Conservation (phyloP, 345 rosid genomes). For the Isatis tinctoria region DNA sequence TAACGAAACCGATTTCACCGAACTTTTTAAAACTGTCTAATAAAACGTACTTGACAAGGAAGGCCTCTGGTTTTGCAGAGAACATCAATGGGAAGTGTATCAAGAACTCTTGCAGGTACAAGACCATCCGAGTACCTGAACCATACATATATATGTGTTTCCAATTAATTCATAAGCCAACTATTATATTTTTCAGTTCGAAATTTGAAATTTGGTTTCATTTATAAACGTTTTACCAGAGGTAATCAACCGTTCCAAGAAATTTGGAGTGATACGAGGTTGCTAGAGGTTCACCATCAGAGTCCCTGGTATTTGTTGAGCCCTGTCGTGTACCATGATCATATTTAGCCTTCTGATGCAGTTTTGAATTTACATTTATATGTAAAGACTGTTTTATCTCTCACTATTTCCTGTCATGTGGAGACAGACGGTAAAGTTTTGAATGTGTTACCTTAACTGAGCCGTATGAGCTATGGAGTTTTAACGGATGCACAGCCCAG, state of each 20-base stretch:
- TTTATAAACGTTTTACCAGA: conserved; percentile 47
- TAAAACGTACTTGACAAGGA: conserved; percentile 57
- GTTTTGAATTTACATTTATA: not conserved
- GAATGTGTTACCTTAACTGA: conserved; percentile 43
- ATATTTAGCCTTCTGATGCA: not conserved
- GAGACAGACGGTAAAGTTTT: not conserved
- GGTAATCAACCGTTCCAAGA: conserved; percentile 83
- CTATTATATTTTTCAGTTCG: not conserved
- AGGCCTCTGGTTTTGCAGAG: conserved; percentile 64
- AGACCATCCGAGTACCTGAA: conserved; percentile 66
- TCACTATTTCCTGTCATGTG: conserved; percentile 1
- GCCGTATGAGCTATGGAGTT: conserved; percentile 67
- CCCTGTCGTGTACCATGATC: conserved; percentile 40
- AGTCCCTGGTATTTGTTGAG: conserved; percentile 47
- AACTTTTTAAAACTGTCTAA: not conserved
- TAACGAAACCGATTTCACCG: not conserved
- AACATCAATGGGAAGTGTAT: conserved; percentile 59
- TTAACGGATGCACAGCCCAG: conserved; percentile 54
- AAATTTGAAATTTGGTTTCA: not conserved
- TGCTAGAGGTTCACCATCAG: conserved; percentile 66
- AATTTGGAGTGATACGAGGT: conserved; percentile 81
- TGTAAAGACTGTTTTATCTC: not conserved
- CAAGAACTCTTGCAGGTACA: conserved; percentile 59
- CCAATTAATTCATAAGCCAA: not conserved
- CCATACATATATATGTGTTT: not conserved